phyloP scores from a whole-genome alignment of 495 filamentous ascomycete species.

The Rhypophila decipiens region DNA sequence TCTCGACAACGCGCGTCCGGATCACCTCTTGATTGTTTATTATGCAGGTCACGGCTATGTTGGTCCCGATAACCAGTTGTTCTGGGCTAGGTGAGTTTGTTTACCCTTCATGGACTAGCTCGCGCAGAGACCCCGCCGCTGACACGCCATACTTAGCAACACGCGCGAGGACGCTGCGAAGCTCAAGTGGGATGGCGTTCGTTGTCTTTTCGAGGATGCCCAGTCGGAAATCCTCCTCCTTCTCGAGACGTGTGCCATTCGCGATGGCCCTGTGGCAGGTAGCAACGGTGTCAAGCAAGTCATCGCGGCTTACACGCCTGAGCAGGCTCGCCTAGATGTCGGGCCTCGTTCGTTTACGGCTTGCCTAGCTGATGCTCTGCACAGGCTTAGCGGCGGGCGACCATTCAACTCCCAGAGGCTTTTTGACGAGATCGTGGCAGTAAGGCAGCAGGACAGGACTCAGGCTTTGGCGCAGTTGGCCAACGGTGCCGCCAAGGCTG shows the following conservation, averaged over 20 bases:
- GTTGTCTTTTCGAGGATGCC: constrained; percentile 44
- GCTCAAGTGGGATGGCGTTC: constrained; percentile 43
- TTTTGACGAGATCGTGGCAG: constrained; percentile 41
- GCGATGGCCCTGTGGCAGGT: constrained; percentile 35
- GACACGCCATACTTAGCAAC: constrained; percentile 25
- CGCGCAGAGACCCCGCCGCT: constrained; percentile 4
- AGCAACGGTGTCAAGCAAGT: constrained; percentile 47
- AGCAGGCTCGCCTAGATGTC: constrained; percentile 37
- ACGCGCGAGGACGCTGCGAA: constrained; percentile 35
- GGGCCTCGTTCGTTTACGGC: constrained; percentile 47
- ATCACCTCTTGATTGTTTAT: constrained; percentile 51
- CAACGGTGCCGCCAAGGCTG: constrained; percentile 37
- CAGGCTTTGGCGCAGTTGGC: constrained; percentile 30
- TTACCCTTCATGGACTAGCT: no score
- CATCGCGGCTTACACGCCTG: constrained; percentile 47
- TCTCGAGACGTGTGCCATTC: constrained; percentile 39
- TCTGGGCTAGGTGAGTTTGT: constrained; percentile 53
- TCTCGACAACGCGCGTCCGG: constrained; percentile 43
- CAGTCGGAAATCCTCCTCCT: constrained; percentile 45
- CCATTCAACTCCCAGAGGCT: constrained; percentile 45
- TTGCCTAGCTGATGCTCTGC: constrained; percentile 40
- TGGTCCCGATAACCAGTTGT: constrained; percentile 45
- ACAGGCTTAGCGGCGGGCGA: constrained; percentile 37
- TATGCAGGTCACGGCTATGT: constrained; percentile 49
- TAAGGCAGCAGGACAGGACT: constrained; percentile 34